These are phyloP conservation scores for Esteya vermicola DNA, from an alignment of 2,329 filamentous ascomycete species.

Conservation along the genomic window DNA sequence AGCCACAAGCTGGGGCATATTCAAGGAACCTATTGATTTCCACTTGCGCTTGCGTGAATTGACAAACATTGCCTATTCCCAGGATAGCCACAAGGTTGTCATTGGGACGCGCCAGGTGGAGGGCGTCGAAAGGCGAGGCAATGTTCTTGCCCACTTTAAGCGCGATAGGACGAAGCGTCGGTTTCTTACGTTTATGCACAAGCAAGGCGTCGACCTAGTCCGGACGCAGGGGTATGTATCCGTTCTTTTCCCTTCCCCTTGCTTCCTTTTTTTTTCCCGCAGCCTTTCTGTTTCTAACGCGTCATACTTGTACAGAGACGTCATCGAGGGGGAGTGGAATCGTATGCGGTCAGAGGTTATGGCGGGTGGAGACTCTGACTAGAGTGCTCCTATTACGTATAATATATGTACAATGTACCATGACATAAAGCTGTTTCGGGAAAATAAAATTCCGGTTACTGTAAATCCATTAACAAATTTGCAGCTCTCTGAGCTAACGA, in stretches of 20 bases:
- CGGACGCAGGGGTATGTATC: slow-evolving; percentile 26
- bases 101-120: slow-evolving; percentile 21
- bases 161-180: slow-evolving; percentile 36
- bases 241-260: background rate
- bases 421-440: background rate
- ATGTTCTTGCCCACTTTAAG: slow-evolving; percentile 37
- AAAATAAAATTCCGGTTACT: background rate
- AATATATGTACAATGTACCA: background rate
- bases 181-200: slow-evolving; percentile 32
- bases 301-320: slow-evolving; percentile 14
- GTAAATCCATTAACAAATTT: background rate
- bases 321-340: slow-evolving; percentile 22
- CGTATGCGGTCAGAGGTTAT: slow-evolving; percentile 20
- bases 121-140: slow-evolving; percentile 22
- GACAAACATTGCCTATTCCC: slow-evolving; percentile 28
- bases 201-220: slow-evolving; percentile 26
- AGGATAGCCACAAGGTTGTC: slow-evolving; percentile 25
- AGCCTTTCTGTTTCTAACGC: background rate
- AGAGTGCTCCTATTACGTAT: too few species aligned
- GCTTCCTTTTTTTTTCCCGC: background rate
- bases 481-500: background rate
- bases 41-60: slow-evolving; percentile 32
- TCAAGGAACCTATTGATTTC: slow-evolving; percentile 36
- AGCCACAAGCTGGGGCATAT: slow-evolving; percentile 29
- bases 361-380: slow-evolving; percentile 12